Percentiles rank a stretch among this genome's conserved stretches.
Conservation (phyloP, 208 protist species). For the Trypanosoma lewisi region DNA sequence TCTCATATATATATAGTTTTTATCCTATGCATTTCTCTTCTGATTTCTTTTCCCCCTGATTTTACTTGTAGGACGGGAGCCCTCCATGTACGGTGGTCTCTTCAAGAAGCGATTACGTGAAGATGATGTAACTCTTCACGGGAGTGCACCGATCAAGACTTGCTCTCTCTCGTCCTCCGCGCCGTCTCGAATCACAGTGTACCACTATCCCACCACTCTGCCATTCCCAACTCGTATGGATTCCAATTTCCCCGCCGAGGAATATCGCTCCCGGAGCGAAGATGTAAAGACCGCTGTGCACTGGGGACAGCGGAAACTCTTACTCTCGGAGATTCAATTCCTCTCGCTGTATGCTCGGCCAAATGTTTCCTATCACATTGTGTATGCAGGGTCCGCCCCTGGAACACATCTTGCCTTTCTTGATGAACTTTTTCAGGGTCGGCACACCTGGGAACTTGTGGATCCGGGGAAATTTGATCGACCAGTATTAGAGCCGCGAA, state of each 20-base stretch:
- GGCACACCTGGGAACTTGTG: constrained; percentile 92
- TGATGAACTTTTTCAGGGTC: constrained; percentile 78
- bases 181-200: constrained; percentile 30
- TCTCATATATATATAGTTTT: too few relatives aligned
- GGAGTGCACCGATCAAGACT: background rate
- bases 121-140: background rate
- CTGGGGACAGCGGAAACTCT: constrained; percentile 96
- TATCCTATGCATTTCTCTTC: constrained; percentile 3
- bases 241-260: constrained; percentile 64
- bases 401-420: constrained; percentile 93
- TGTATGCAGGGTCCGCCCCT: constrained; percentile 94
- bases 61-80: background rate
- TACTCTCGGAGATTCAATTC: constrained; percentile 95
- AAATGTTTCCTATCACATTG: constrained; percentile 85
- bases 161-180: background rate
- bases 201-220: constrained; percentile 77
- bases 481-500: constrained; percentile 41
- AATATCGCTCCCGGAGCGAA: constrained; percentile 76
- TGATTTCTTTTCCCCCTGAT: constrained; percentile 18
- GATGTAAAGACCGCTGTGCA: constrained; percentile 92
- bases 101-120: constrained; percentile 31
- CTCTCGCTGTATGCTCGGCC: constrained; percentile 76
- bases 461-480: constrained; percentile 93
- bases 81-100: constrained; percentile 29
- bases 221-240: constrained; percentile 75